These are phyloP conservation scores for Mediolabrus comicus DNA, from an alignment of 108 stramenopile genomes.

Conservation along the genomic window DNA sequence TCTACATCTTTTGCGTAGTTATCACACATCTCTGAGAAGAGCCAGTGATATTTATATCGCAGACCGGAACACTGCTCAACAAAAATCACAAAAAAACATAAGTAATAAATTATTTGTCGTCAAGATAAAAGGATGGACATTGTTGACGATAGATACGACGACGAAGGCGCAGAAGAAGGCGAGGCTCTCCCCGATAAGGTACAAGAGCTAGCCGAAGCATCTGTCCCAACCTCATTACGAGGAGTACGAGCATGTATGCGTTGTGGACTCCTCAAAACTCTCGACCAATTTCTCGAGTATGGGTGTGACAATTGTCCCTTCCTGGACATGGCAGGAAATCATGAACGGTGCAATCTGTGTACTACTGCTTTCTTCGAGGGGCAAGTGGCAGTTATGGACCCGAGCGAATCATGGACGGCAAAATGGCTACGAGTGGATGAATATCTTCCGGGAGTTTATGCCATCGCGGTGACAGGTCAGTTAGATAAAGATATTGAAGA, in stretches of 20 bases:
- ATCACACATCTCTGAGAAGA: too few relatives aligned
- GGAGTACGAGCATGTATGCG: conserved; percentile 88
- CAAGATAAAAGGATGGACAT: background rate
- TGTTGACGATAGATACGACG: conserved; percentile 42
- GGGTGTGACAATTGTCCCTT: conserved; percentile 93
- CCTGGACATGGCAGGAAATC: conserved; percentile 81
- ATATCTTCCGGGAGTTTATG: conserved; percentile 85
- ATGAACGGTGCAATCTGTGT: conserved; percentile 65
- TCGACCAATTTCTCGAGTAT: conserved; percentile 84
- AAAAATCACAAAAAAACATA: background rate
- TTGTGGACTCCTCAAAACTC: conserved; percentile 87
- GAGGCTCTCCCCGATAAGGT: conserved; percentile 74
- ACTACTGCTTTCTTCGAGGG: conserved; percentile 91
- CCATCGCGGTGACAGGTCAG: conserved; percentile 78
- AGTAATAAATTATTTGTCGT: background rate
- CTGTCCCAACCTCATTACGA: conserved; percentile 66
- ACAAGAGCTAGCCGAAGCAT: conserved; percentile 77
- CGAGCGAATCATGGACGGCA: conserved; percentile 86
- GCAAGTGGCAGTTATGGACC: conserved; percentile 86
- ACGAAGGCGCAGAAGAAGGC: conserved; percentile 59
- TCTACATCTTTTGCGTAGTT: too few relatives aligned
- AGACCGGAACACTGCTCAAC: too few relatives aligned
- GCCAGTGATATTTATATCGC: too few relatives aligned
- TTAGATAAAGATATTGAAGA: conserved; percentile 85
- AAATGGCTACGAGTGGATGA: conserved; percentile 78